phyloP scores from a whole-genome alignment of 192 early-diverging fungal species.

The Umbelopsis isabellina region DNA sequence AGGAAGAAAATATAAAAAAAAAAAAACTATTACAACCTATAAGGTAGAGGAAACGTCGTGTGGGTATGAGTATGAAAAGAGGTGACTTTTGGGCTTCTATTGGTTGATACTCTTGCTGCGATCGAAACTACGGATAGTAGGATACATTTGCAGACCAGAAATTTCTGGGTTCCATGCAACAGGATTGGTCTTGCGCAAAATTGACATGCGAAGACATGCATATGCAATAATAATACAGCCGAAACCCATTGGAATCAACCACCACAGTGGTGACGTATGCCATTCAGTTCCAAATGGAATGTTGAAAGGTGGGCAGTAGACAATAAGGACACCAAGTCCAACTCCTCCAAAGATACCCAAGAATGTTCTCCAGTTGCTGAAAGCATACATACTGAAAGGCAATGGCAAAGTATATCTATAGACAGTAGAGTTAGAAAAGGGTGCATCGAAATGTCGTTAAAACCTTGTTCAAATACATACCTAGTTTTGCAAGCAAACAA shows the following conservation, averaged over 20 bases:
- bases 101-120: constrained; percentile 18
- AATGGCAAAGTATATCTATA: constrained; percentile 48
- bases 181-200: constrained; percentile 67
- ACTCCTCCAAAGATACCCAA: constrained; percentile 70
- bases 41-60: neutral
- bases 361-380: constrained; percentile 77
- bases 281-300: constrained; percentile 72
- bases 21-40: constrained; percentile 17
- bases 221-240: constrained; percentile 82
- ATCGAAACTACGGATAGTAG: constrained; percentile 58
- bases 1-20: neutral
- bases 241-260: constrained; percentile 87
- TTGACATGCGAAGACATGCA: constrained; percentile 62
- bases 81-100: neutral
- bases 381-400: constrained; percentile 82
- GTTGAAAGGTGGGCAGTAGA: constrained; percentile 84
- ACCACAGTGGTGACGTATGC: constrained; percentile 66
- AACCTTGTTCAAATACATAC: neutral
- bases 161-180: constrained; percentile 75
- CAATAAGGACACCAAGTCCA: constrained; percentile 70
- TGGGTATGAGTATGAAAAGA: neutral
- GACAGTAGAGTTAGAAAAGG: too few relatives aligned
- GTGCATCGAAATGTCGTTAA: neutral
- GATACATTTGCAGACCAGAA: constrained; percentile 83
- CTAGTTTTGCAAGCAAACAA: constrained; percentile 91